phyloP scores from a whole-genome alignment of 371 early-diverging fungal species.

The Mucor piriformis region DNA sequence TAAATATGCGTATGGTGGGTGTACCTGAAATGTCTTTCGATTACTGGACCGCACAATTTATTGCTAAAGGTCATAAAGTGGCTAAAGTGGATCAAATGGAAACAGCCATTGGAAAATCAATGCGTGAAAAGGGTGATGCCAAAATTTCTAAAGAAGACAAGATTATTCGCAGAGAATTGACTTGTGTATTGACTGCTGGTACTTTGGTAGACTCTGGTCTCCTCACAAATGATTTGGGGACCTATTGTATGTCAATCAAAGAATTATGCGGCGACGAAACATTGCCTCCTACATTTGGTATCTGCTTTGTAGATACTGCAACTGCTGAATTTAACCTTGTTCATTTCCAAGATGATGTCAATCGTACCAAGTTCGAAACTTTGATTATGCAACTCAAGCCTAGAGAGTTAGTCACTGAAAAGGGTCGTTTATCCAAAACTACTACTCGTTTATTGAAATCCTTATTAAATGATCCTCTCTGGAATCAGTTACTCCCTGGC shows the following conservation, averaged over 20 bases:
- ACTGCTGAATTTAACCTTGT: slow-evolving; percentile 89
- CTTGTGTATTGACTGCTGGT: slow-evolving; percentile 92
- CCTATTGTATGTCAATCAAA: slow-evolving; percentile 93
- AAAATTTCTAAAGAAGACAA: slow-evolving; percentile 69
- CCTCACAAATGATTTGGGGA: slow-evolving; percentile 84
- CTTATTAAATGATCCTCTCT: slow-evolving; percentile 57
- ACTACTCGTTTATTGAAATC: slow-evolving; percentile 80
- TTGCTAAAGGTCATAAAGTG: slow-evolving; percentile 95
- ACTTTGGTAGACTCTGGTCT: slow-evolving; percentile 93
- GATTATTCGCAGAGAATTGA: slow-evolving; percentile 95
- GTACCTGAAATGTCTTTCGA: slow-evolving; percentile 97
- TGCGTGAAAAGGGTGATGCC: slow-evolving; percentile 77
- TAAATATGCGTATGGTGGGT: slow-evolving; percentile 99
- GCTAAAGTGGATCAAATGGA: slow-evolving; percentile 99
- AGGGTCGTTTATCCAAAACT: slow-evolving; percentile 64
- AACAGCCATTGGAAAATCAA: slow-evolving; percentile 91
- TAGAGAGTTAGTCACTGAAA: slow-evolving; percentile 85
- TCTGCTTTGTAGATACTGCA: slow-evolving; percentile 95
- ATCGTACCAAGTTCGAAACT: slow-evolving; percentile 89
- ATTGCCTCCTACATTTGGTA: slow-evolving; percentile 63
- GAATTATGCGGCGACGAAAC: slow-evolving; percentile 46
- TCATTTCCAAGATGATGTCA: slow-evolving; percentile 83
- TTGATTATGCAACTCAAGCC: slow-evolving; percentile 92
- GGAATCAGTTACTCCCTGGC: slow-evolving; percentile 75
- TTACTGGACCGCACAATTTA: slow-evolving; percentile 95